A percentile compares a stretch with the other conserved stretches of the same genome.
Conservation (phyloP, 1,284 basidiomycete species). For the Tremellales sp. region DNA sequence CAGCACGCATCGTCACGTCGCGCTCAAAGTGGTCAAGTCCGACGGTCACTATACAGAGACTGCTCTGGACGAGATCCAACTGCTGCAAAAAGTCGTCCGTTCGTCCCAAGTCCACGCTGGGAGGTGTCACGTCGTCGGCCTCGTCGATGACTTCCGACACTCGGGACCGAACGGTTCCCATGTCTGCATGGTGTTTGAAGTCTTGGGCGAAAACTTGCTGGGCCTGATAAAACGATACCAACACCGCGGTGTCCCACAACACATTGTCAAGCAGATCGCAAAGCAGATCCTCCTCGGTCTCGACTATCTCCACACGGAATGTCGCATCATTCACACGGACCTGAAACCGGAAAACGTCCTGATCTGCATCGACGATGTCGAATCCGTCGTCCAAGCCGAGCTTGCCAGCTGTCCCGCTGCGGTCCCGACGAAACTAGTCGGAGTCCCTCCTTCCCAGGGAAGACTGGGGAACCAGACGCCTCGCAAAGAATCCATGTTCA, state of each 20-base stretch:
- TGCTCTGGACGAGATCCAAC: constrained; percentile 96
- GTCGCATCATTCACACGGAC: constrained; percentile 93
- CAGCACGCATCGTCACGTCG: constrained; percentile 91
- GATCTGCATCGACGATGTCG: constrained; percentile 96
- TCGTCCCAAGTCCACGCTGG: constrained; percentile 63
- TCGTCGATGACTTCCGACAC: constrained; percentile 96
- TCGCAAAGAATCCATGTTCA: constrained; percentile 77
- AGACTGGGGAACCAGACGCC: constrained; percentile 97
- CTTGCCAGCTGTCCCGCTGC: constrained; percentile 59
- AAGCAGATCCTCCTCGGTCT: constrained; percentile 93
- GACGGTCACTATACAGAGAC: constrained; percentile 97
- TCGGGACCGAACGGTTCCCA: constrained; percentile 94
- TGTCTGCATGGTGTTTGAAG: constrained; percentile 99
- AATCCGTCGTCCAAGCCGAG: constrained; percentile 85
- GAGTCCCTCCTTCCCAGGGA: constrained; percentile 91
- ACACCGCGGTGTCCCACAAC: constrained; percentile 87
- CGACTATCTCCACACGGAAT: constrained; percentile 96
- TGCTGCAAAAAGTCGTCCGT: constrained; percentile 89
- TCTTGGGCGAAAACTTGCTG: constrained; percentile 95
- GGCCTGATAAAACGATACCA: constrained; percentile 89
- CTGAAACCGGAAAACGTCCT: constrained; percentile 98
- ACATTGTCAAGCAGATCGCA: constrained; percentile 91
- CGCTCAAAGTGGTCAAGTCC: constrained; percentile 98
- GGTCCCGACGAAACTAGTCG: constrained; percentile 76
- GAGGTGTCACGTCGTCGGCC: constrained; percentile 72